Evolutionary conservation across 306 rosid genomes (phyloP), one percentile per base, ranked within the genome.

Genomic region (Castanospermum australe): DNA sequence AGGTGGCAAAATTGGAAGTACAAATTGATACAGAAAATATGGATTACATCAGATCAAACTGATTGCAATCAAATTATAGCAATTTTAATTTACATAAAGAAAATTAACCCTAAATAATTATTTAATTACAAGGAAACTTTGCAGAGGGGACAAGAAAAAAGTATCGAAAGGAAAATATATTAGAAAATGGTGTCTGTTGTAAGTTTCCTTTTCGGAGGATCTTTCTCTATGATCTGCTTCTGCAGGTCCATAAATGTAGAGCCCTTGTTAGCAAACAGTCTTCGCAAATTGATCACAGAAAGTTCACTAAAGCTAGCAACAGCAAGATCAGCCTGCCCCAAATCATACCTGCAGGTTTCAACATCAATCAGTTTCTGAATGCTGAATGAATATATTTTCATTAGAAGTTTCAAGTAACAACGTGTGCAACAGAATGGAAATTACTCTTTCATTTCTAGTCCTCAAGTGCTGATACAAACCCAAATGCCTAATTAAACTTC

Each of bases 261-360:
- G 33, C 99, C 99, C 66, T 84, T 93, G 81, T 93, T 89, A 5
- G 97, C 99, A 77, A 96, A 96, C 70, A 96, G 78, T 89, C 99
- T 93, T 75, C 99, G 73, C 22, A 96, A 85, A 89, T 96, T 96
- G 86, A 96, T 96, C 76, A 96, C 98, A 0, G 99, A 96, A 59
- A 96, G 97, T 83, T 96, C 99, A 45, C 78, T 89, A 21, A 91
- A 91, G 81, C 90, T 89, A 59, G 89, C 99, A 65, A 96, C 90
- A n/a, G 99, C 91, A 85, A 96, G 97, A 89, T 96, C 99, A n/a
- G 98, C 96, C 79, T 96, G 99, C 65, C 79, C 88, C 82, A 96
- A 89, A 70, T 96, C 92, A 72, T 96, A 96, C 86, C 97, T 95
- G 87, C 85, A 69, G 13, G 38, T 78, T 78, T 71, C 81, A 84